Percentiles rank a stretch among this genome's conserved stretches.
Evolutionary conservation across 2,329 filamentous ascomycete genomes (phyloP).

Genomic region (Canariomyces notabilis): DNA sequence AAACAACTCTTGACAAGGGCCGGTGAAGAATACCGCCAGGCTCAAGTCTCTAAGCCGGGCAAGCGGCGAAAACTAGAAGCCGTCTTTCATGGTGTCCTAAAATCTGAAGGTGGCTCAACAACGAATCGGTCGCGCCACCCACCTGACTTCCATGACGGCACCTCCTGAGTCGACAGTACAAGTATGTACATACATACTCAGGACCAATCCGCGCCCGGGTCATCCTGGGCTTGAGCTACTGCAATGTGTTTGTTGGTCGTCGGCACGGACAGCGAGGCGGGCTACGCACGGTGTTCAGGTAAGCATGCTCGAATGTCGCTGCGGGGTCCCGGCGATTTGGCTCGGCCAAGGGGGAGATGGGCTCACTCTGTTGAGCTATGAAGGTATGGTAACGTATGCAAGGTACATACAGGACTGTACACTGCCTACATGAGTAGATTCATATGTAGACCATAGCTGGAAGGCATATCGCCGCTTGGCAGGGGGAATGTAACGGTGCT

Average conservation of each 20-base stretch:
- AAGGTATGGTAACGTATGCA: too few species aligned
- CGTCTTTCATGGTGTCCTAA: neutral
- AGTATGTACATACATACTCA: neutral
- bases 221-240: too few species aligned
- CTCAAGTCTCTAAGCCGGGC: neutral
- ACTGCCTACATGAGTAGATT: too few species aligned
- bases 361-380: too few species aligned
- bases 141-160: neutral
- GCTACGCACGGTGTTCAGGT: slow-evolving; percentile 7
- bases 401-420: too few species aligned
- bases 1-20: neutral
- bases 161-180: neutral
- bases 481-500: too few species aligned
- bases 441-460: too few species aligned
- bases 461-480: too few species aligned
- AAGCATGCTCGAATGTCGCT: slow-evolving; percentile 2
- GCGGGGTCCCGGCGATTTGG: neutral
- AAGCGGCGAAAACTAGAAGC: neutral
- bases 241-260: neutral
- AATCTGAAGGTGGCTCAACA: neutral
- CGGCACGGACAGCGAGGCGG: neutral
- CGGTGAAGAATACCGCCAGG: neutral
- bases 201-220: neutral
- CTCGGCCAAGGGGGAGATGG: too few species aligned
- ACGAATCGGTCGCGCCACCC: neutral